A percentile compares a stretch with the other conserved stretches of the same genome.
phyloP scores from a whole-genome alignment of 495 filamentous ascomycete species.

The Penicillium ucsense region DNA sequence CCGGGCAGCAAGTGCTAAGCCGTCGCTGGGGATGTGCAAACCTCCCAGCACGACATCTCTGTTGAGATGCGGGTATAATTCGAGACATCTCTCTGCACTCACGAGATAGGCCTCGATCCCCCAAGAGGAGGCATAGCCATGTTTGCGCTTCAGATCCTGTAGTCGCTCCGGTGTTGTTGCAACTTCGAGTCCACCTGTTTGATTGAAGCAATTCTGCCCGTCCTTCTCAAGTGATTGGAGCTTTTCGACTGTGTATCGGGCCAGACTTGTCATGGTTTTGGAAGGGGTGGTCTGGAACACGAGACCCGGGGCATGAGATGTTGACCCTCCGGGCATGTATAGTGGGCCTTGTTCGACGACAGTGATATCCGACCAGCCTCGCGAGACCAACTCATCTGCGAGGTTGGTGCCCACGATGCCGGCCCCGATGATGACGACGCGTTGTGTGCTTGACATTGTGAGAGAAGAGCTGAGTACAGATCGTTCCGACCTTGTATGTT shows the following conservation, averaged over 20 bases:
- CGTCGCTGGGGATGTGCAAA: conserved; percentile 40
- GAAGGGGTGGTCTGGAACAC: conserved; percentile 42
- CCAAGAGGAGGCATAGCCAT: conserved; percentile 40
- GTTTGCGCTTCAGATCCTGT: conserved; percentile 41
- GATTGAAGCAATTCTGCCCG: conserved; percentile 38
- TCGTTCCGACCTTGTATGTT: too few relatives aligned
- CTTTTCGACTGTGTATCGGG: conserved; percentile 41
- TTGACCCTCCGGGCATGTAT: conserved; percentile 42
- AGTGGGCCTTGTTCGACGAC: conserved; percentile 45
- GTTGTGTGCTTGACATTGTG: conserved; percentile 16
- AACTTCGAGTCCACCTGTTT: conserved; percentile 40
- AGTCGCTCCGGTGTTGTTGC: conserved; percentile 40
- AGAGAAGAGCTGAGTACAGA: not conserved
- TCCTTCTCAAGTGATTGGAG: conserved; percentile 32
- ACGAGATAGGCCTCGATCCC: conserved; percentile 36
- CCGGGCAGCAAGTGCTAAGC: conserved; percentile 39
- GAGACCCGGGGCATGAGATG: conserved; percentile 42
- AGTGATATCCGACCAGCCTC: conserved; percentile 43
- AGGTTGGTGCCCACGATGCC: conserved; percentile 45
- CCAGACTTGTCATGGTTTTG: conserved; percentile 41
- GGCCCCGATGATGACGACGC: conserved; percentile 44
- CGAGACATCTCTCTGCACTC: conserved; percentile 30
- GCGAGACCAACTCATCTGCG: conserved; percentile 41
- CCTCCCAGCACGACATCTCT: conserved; percentile 37
- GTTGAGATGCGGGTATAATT: conserved; percentile 35